Percentiles rank a stretch among this genome's conserved stretches.
Conservation (phyloP, 2,329 filamentous ascomycete genomes). For the Botryotinia calthae region DNA sequence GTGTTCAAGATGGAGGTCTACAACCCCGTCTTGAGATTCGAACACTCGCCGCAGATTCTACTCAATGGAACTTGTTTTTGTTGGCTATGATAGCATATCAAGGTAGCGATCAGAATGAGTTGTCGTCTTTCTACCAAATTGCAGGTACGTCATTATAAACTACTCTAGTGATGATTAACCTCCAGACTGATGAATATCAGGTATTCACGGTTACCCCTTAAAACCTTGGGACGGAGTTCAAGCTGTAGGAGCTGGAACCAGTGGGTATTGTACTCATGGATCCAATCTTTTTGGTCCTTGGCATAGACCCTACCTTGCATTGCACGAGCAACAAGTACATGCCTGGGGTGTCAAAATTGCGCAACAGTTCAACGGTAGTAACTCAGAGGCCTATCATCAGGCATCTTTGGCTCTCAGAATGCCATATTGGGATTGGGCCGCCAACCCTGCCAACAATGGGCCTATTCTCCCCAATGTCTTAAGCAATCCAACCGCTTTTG, state of each 20-base stretch:
- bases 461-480: constrained; percentile 41
- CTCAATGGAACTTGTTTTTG: constrained; percentile 73
- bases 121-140: constrained; percentile 74
- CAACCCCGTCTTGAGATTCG: constrained; percentile 62
- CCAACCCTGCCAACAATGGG: constrained; percentile 42
- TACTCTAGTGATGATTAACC: neutral
- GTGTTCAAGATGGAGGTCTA: constrained; percentile 12
- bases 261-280: constrained; percentile 75
- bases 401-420: constrained; percentile 43
- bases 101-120: constrained; percentile 61
- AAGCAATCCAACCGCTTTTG: constrained; percentile 7
- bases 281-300: constrained; percentile 75
- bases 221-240: constrained; percentile 38
- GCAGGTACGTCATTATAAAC: constrained; percentile 51
- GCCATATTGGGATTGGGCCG: constrained; percentile 50
- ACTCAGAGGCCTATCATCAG: constrained; percentile 46
- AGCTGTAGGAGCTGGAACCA: constrained; percentile 53
- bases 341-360: constrained; percentile 44
- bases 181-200: neutral
- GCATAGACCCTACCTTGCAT: constrained; percentile 75
- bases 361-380: constrained; percentile 48
- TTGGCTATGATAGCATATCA: constrained; percentile 66
- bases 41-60: constrained; percentile 54
- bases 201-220: constrained; percentile 18
- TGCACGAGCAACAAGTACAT: constrained; percentile 54